phyloP scores from a whole-genome alignment of 495 filamentous ascomycete genomes.

The Penicillium subrubescens region DNA sequence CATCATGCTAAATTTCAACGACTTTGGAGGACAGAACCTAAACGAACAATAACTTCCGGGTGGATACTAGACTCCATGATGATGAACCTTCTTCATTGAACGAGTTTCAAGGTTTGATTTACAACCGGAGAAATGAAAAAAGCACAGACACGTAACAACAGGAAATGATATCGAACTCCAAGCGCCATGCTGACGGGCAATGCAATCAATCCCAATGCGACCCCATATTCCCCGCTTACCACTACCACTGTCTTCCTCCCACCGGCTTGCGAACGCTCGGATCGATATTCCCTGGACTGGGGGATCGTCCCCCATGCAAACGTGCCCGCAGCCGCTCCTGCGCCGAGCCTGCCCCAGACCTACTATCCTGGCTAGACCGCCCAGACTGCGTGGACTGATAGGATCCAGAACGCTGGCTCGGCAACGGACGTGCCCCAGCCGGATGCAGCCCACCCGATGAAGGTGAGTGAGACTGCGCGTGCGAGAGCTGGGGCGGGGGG shows the following conservation, averaged over 20 bases:
- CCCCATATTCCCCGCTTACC: slow-evolving; percentile 4
- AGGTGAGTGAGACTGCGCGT: slow-evolving; percentile 21
- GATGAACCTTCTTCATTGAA: neutral
- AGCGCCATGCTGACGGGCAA: slow-evolving; percentile 26
- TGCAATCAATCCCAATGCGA: slow-evolving; percentile 20
- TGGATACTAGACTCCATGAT: neutral
- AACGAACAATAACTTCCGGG: neutral
- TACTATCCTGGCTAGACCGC: slow-evolving; percentile 45
- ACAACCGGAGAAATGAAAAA: neutral
- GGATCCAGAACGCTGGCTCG: slow-evolving; percentile 71
- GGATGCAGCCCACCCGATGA: slow-evolving; percentile 36
- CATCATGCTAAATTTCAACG: neutral
- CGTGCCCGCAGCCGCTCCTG: slow-evolving; percentile 70
- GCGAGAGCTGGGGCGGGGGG: slow-evolving; percentile 19
- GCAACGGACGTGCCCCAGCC: slow-evolving; percentile 57
- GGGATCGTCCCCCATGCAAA: slow-evolving; percentile 57
- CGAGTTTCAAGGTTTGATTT: slow-evolving; percentile 5
- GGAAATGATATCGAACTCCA: slow-evolving; percentile 20
- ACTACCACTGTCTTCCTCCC: slow-evolving; percentile 28
- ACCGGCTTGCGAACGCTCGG: slow-evolving; percentile 42
- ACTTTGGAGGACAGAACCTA: neutral
- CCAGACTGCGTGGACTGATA: slow-evolving; percentile 56
- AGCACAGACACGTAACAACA: slow-evolving; percentile 1
- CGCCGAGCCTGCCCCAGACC: slow-evolving; percentile 52
- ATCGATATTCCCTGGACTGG: slow-evolving; percentile 38